Base-by-base conservation (phyloP, 108 stramenopile species). In the Pseudonitzschia pungens region DNA sequence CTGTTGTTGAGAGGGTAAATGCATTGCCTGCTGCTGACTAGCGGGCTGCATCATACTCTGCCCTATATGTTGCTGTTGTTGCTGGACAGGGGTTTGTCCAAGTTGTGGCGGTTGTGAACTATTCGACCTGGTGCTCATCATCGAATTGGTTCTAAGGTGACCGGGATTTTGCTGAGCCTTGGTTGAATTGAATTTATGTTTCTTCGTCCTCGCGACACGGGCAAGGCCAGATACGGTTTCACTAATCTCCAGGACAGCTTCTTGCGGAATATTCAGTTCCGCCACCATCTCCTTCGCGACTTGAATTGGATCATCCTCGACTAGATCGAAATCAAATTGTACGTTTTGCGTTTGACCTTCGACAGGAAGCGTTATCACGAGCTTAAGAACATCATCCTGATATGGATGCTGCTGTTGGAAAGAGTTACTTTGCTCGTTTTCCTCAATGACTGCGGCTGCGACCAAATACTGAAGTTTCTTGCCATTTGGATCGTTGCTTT, bases 261-360 rank as follows among this genome's bases (percentile, higher is more conserved):
- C 89, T 52, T 83, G 78, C 9, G 88, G 91, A 28, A 96, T 89
- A 36, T 84, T 86, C 44, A 96, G 83, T 56, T 94, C 95, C 26
- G 87, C 80, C 16, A 92, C 88, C 89, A 96, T 92, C 80, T 96
- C 95, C 59, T 87, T 87, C 21, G 90, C 93, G 57, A 96, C 87
- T 72, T 88, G 84, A 50, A 92, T 83, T 20, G 95, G 89, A 69
- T 96, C 92, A 71, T 96, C 95, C 43, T 91, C 77, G 0, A 93
- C 88, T 9, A 96, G 73, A 81, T 96, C 84, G 76, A 92, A 96
- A 11, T 84, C 84, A 69, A 96, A 96, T 74, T 94, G 88, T 16
- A 93, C 91, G 24, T 88, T 92, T 60, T 86, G 80, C 2, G 89
- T 89, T 74, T 90, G 82, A 43, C 86, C 87, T 72, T 89, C 87